These are phyloP conservation scores for Syzygium syzygioides DNA, from an alignment of 441 rosid genomes.

Conservation along the genomic window DNA sequence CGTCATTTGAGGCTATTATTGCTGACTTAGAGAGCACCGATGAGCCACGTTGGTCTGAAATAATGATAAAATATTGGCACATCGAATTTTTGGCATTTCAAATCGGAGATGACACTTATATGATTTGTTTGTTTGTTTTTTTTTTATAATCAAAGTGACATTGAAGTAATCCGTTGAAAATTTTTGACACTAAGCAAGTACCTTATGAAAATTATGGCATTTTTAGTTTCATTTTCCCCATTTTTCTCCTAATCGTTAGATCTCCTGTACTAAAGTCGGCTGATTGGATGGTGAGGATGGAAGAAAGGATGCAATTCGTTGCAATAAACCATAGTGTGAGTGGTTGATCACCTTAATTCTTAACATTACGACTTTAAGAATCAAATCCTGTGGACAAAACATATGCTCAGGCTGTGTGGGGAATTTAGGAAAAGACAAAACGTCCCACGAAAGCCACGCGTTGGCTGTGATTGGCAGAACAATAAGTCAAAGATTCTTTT, in stretches of 20 bases:
- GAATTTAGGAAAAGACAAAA: neutral
- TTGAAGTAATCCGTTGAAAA: neutral
- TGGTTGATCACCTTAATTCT: neutral
- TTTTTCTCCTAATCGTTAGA: neutral
- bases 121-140: fast-evolving
- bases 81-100: neutral
- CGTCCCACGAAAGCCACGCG: neutral
- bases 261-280: neutral
- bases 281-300: neutral
- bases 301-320: neutral
- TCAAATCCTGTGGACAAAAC: neutral
- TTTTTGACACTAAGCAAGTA: neutral
- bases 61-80: neutral
- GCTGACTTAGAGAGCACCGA: neutral
- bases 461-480: neutral
- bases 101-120: neutral
- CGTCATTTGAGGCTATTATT: neutral
- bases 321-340: neutral
- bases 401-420: neutral
- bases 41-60: neutral
- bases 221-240: neutral
- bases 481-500: neutral
- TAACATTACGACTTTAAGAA: neutral
- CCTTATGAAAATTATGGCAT: neutral
- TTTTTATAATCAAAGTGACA: neutral